Conservation (phyloP, 495 filamentous ascomycete genomes). For the Amniculicola lignicola region DNA sequence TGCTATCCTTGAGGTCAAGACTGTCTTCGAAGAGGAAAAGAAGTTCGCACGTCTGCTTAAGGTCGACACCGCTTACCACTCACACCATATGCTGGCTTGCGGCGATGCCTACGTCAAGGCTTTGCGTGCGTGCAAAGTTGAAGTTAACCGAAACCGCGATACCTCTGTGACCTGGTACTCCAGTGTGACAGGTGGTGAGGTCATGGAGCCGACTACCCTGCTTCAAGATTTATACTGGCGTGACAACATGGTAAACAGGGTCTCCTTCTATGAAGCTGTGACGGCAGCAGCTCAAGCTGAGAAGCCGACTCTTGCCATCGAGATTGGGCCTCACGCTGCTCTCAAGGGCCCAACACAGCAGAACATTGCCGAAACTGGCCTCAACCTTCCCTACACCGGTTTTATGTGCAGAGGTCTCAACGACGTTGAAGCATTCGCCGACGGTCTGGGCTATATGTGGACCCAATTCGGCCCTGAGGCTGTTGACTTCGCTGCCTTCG, state of each 20-base stretch:
- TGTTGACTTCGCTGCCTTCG: not conserved
- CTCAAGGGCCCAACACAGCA: slow-evolving; percentile 39
- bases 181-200: slow-evolving; percentile 1
- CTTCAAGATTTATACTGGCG: slow-evolving; percentile 31
- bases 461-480: not conserved
- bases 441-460: slow-evolving; percentile 6
- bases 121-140: not conserved
- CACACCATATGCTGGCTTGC: slow-evolving; percentile 16
- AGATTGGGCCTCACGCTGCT: slow-evolving; percentile 41
- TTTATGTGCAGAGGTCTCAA: not conserved
- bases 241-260: slow-evolving; percentile 18
- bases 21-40: slow-evolving; percentile 5
- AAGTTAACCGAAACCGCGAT: not conserved
- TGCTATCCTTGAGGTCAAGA: slow-evolving; percentile 3
- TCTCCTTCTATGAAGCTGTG: slow-evolving; percentile 56
- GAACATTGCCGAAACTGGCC: slow-evolving; percentile 5
- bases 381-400: slow-evolving; percentile 13
- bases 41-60: slow-evolving; percentile 21
- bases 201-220: slow-evolving; percentile 31
- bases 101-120: slow-evolving; percentile 2
- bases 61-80: slow-evolving; percentile 30
- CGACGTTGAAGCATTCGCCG: slow-evolving; percentile 1
- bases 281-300: not conserved
- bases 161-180: slow-evolving; percentile 1
- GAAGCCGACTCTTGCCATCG: slow-evolving; percentile 26